A percentile compares a stretch with the other conserved stretches of the same genome.
Conservation (phyloP, 371 early-diverging fungal species). For the Lichtheimia ramosa region DNA sequence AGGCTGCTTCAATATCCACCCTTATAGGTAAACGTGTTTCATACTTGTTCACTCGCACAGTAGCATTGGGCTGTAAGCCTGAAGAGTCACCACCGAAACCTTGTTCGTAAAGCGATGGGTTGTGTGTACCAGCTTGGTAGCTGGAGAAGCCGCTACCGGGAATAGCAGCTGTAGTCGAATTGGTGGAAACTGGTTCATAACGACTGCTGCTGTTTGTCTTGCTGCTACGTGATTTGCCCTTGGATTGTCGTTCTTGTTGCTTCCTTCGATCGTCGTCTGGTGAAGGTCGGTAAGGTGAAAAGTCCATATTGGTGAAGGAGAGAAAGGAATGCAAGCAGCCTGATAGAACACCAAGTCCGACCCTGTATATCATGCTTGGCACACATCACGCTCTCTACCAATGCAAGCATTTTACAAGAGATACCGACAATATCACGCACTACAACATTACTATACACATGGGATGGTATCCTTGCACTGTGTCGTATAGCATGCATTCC, state of each 20-base stretch:
- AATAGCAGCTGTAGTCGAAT: constrained; percentile 4
- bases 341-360: no score
- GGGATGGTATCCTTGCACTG: no score
- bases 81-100: constrained; percentile 21
- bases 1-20: constrained; percentile 80
- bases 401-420: background rate
- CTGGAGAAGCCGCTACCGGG: background rate
- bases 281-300: constrained; percentile 54
- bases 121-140: constrained; percentile 7
- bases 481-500: no score
- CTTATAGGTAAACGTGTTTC: constrained; percentile 75
- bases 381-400: background rate
- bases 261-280: constrained; percentile 48
- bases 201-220: constrained; percentile 2
- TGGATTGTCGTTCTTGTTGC: constrained; percentile 17
- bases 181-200: constrained; percentile 4
- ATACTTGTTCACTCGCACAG: constrained; percentile 74
- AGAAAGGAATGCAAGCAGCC: no score
- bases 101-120: constrained; percentile 33
- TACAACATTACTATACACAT: no score
- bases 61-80: constrained; percentile 16
- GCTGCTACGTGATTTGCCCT: constrained; percentile 16
- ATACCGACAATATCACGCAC: no score
- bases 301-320: constrained; percentile 26
- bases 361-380: background rate